Evolutionary conservation across 2,329 filamentous ascomycete species (phyloP).

Genomic region (Botrytis byssoidea): DNA sequence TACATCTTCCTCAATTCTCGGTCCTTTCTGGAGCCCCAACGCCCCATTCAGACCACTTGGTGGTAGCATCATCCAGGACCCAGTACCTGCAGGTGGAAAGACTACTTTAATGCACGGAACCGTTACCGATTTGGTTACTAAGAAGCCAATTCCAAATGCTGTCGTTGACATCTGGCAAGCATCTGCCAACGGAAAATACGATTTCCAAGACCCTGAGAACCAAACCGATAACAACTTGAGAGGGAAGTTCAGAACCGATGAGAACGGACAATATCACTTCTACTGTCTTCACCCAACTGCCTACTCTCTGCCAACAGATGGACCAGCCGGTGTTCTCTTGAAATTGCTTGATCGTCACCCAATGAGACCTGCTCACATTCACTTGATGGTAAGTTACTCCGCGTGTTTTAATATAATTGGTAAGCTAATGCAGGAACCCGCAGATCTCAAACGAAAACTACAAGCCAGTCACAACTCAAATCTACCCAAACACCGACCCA

Average conservation of each 20-base stretch:
- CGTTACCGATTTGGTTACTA: conserved; percentile 46
- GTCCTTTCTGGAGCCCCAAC: conserved; percentile 78
- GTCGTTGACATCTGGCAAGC: conserved; percentile 66
- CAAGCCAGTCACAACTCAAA: conserved; percentile 71
- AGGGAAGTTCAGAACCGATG: conserved; percentile 58
- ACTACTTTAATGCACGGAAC: conserved; percentile 58
- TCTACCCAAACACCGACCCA: conserved; percentile 67
- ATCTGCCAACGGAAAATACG: conserved; percentile 55
- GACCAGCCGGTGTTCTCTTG: conserved; percentile 54
- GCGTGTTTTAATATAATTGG: neutral
- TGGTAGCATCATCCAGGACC: conserved; percentile 57
- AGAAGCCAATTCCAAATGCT: conserved; percentile 43
- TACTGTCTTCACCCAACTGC: conserved; percentile 50
- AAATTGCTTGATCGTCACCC: conserved; percentile 54
- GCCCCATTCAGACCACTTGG: conserved; percentile 70
- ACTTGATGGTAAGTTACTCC: conserved; percentile 47
- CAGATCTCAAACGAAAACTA: conserved; percentile 56
- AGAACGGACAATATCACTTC: conserved; percentile 54
- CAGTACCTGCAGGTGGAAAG: conserved; percentile 50
- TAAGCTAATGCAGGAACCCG: conserved; percentile 17
- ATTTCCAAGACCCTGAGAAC: conserved; percentile 62
- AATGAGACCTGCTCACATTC: conserved; percentile 59
- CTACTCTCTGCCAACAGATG: conserved; percentile 45
- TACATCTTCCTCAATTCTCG: conserved; percentile 69
- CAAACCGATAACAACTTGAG: conserved; percentile 58